Evolutionary conservation across 768 basidiomycete genomes (phyloP), one percentile per base, ranked within the genome.

Genomic region (Lyophyllum shimeji): DNA sequence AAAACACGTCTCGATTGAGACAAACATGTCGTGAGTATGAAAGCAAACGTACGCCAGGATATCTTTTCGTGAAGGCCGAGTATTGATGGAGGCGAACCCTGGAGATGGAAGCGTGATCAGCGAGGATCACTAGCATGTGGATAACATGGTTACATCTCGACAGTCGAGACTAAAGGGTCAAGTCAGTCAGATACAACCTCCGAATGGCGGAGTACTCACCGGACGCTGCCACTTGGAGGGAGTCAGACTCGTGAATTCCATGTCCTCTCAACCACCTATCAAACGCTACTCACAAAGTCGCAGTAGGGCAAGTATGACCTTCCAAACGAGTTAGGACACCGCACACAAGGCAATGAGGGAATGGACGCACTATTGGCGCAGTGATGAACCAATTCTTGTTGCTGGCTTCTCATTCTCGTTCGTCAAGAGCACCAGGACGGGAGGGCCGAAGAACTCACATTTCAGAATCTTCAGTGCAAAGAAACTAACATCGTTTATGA

Each of bases 361-460:
- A 25, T 8, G 9, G 21, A 65, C 65, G 27, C 21, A 67, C 67
- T 33, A 69, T 64, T 5, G 65, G 67, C 7, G 18, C 60, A 0
- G 66, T 67, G 7, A 69, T 65, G 25, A 45, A 64, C 67, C 66
- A 69, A 52, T 66, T 67, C 40, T 60, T 59, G 20, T 60, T 57
- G 51, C 67, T 69, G 12, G 66, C 67, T 69, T 33, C 20, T 13
- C 8, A 13, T 31, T 21, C 13, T 17, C 9, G n/a, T 13, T 1
- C 44, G 52, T 23, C 45, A 45, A 27, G 15, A 24, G 45, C 31
- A 9, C 9, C 15, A 39, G n/a, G 7, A 7, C 18, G 34, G 12
- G 13, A 34, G 4, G 27, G 37, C 21, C 34, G 15, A 33, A 24
- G 4, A n/a, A 46, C 57, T 42, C 34, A 58, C 50, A 58, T n/a